A percentile compares a stretch with the other conserved stretches of the same genome.
These are phyloP conservation scores for Monilinia aucupariae DNA, from an alignment of 2,329 filamentous ascomycete genomes.

Conservation along the genomic window DNA sequence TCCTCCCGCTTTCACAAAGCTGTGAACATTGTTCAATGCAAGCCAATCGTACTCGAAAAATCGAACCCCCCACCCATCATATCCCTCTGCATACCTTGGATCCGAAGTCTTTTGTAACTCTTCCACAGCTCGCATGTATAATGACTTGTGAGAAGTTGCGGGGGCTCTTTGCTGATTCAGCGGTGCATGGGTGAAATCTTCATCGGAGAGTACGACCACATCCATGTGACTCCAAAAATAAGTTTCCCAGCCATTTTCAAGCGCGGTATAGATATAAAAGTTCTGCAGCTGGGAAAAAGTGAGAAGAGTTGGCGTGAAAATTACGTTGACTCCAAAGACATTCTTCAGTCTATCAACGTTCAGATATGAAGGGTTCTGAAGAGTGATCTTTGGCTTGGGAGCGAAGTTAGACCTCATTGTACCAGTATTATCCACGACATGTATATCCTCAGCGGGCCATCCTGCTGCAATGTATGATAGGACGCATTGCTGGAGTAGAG, in stretches of 20 bases:
- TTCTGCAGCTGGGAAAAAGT: constrained; percentile 53
- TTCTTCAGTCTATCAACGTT: constrained; percentile 45
- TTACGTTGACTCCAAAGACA: constrained; percentile 47
- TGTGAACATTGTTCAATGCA: constrained; percentile 41
- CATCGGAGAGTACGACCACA: constrained; percentile 43
- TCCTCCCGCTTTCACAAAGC: constrained; percentile 40
- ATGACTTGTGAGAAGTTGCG: constrained; percentile 34
- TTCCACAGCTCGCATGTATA: constrained; percentile 53
- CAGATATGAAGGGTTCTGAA: constrained; percentile 53
- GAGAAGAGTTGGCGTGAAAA: constrained; percentile 47
- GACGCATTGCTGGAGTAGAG: constrained; percentile 50
- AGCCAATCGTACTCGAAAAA: constrained; percentile 51
- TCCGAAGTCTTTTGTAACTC: constrained; percentile 45
- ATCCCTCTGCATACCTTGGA: not conserved
- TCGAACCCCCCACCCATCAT: constrained; percentile 10
- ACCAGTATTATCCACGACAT: constrained; percentile 55
- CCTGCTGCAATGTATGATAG: constrained; percentile 54
- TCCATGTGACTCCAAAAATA: constrained; percentile 56
- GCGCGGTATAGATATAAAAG: constrained; percentile 45
- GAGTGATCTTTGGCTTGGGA: constrained; percentile 41
- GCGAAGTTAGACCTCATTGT: constrained; percentile 48
- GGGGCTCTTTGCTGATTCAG: constrained; percentile 18
- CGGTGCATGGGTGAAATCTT: constrained; percentile 31
- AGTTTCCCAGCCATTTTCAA: constrained; percentile 41
- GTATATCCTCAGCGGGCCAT: constrained; percentile 53